Evolutionary conservation across 345 rosid genomes (phyloP).

Genomic region (Excoecaria agallocha): DNA sequence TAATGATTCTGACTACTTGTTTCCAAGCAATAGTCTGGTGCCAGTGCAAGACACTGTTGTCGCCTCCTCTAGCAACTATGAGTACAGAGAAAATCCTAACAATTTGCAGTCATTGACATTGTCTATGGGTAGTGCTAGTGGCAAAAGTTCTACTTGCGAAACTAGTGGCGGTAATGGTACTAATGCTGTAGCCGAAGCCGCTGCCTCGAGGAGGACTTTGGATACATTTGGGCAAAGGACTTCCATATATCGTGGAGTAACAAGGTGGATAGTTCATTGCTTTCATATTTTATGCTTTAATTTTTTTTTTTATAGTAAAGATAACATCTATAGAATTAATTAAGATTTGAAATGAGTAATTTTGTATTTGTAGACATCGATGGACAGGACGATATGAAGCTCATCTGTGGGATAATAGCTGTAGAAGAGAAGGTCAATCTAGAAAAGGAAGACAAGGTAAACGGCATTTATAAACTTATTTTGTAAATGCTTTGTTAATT

Average conservation of each 20-base stretch:
- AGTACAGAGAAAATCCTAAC: conserved; percentile 64
- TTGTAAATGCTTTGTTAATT: no score
- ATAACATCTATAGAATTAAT: background rate
- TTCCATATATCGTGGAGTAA: conserved; percentile 95
- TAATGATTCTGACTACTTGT: conserved; percentile 57
- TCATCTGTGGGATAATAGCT: conserved; percentile 99
- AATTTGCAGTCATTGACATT: conserved; percentile 79
- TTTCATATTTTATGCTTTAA: background rate
- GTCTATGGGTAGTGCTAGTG: conserved; percentile 85
- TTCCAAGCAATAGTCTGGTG: conserved; percentile 48
- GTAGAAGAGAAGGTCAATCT: conserved; percentile 98
- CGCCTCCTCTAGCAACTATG: conserved; percentile 42
- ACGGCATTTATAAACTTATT: no score
- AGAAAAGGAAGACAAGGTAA: conserved; percentile 98
- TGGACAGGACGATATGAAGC: conserved; percentile 99
- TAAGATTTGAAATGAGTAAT: background rate
- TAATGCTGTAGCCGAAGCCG: conserved; percentile 42
- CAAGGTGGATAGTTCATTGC: conserved; percentile 49
- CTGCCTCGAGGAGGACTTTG: conserved; percentile 76
- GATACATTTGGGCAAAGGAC: conserved; percentile 98
- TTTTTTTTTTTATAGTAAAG: background rate
- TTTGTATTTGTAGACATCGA: conserved; percentile 61
- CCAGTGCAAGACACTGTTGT: conserved; percentile 49
- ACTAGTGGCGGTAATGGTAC: conserved; percentile 60
- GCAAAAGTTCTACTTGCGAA: conserved; percentile 57